A percentile compares a stretch with the other conserved stretches of the same genome.
Conservation (phyloP, 2,329 filamentous ascomycete genomes). For the Fusarium pseudonygamai region DNA sequence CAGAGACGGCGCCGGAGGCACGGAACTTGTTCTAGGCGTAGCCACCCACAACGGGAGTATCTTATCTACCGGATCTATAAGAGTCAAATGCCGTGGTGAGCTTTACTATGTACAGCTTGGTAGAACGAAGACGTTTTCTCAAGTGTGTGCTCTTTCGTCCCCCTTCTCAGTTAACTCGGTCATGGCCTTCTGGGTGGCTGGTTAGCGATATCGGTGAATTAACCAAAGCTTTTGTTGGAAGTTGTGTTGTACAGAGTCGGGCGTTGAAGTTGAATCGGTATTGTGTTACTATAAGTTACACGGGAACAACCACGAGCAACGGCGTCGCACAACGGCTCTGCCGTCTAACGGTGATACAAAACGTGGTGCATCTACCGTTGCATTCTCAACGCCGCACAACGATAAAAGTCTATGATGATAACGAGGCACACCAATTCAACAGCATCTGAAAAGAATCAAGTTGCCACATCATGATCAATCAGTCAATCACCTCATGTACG, state of each 20-base stretch:
- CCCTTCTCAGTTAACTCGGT: neutral
- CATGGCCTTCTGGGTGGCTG: neutral
- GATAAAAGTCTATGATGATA: neutral
- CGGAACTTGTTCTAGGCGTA: neutral
- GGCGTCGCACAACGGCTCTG: neutral
- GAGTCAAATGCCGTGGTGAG: neutral
- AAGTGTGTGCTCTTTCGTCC: neutral
- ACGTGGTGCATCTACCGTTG: neutral
- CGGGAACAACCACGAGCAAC: neutral
- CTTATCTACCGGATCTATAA: neutral
- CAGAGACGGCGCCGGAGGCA: neutral
- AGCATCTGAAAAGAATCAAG: neutral
- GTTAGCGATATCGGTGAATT: neutral
- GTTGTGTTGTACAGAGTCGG: neutral
- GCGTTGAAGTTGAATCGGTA: neutral
- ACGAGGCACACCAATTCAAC: neutral
- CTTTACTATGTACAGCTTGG: neutral
- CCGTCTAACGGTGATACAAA: neutral
- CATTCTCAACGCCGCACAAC: neutral
- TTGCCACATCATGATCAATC: neutral
- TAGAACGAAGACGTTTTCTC: neutral
- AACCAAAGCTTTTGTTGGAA: neutral
- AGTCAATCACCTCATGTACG: constrained; percentile 14
- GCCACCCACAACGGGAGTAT: neutral
- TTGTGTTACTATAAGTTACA: neutral